A percentile compares a stretch with the other conserved stretches of the same genome.
phyloP scores from a whole-genome alignment of 106 monocot species.

The Phalaenopsis aphrodite region DNA sequence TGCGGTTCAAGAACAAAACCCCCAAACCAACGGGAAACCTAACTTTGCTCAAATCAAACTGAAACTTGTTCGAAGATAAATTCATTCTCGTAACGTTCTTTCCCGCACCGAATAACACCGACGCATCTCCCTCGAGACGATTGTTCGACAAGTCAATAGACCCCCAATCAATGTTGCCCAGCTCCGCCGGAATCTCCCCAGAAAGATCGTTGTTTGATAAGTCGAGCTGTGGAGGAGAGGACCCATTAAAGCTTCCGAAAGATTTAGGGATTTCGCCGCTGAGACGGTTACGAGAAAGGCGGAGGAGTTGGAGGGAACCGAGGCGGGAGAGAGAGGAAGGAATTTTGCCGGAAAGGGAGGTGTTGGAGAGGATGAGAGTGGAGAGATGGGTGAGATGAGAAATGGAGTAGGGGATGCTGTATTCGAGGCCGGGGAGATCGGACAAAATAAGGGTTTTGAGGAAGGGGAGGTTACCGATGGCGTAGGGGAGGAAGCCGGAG shows the following conservation, averaged over 20 bases:
- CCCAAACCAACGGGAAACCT: constrained; percentile 12
- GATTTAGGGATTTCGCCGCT: constrained; percentile 29
- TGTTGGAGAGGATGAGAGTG: constrained; percentile 7
- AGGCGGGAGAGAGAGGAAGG: constrained; percentile 12
- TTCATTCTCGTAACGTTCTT: constrained; percentile 12
- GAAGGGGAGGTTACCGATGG: constrained; percentile 8
- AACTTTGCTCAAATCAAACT: constrained; percentile 21
- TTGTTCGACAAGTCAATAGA: constrained; percentile 26
- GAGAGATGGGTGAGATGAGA: constrained; percentile 8
- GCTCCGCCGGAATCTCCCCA: constrained; percentile 8
- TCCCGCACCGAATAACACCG: constrained; percentile 18
- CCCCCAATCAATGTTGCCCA: constrained; percentile 1
- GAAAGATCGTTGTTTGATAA: constrained; percentile 26
- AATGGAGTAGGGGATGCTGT: no score
- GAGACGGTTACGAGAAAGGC: constrained; percentile 26
- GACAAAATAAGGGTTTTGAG: constrained; percentile 23
- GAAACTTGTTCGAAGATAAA: constrained; percentile 19
- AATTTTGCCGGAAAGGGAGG: constrained; percentile 18
- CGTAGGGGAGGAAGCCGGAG: constrained; percentile 10
- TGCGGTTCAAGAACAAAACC: constrained; percentile 17
- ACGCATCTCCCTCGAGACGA: constrained; percentile 26
- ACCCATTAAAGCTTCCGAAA: constrained; percentile 4
- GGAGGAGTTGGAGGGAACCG: constrained; percentile 10
- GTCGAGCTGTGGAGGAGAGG: neutral
- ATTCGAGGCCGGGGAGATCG: neutral